A percentile compares a stretch with the other conserved stretches of the same genome.
These are phyloP conservation scores for Tolypocladium tundrense DNA, from an alignment of 2,329 filamentous ascomycete species.

Conservation along the genomic window DNA sequence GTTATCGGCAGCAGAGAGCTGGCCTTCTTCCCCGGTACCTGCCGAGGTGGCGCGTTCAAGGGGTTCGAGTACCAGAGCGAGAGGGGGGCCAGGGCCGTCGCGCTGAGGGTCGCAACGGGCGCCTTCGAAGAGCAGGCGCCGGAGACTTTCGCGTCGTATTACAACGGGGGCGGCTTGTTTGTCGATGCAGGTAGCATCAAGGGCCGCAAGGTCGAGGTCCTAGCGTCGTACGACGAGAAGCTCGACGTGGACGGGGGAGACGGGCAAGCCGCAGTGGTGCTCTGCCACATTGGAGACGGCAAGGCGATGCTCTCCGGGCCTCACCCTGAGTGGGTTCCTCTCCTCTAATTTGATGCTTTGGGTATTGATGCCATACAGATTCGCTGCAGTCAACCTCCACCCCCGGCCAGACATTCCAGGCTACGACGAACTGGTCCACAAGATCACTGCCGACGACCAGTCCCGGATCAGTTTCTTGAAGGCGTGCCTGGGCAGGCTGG, in stretches of 20 bases:
- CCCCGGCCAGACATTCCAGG: conserved; percentile 54
- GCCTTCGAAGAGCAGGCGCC: conserved; percentile 47
- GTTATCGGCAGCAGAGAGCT: conserved; percentile 80
- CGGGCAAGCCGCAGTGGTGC: conserved; percentile 68
- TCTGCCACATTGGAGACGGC: conserved; percentile 74
- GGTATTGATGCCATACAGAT: conserved; percentile 41
- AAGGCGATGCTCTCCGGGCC: conserved; percentile 72
- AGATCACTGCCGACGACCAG: conserved; percentile 58
- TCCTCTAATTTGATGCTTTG: not conserved
- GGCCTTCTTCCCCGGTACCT: conserved; percentile 77
- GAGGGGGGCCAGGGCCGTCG: conserved; percentile 64
- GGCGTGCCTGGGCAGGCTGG: conserved; percentile 69
- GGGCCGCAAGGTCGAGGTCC: conserved; percentile 60
- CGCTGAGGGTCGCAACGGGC: conserved; percentile 52
- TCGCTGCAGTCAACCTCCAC: conserved; percentile 68
- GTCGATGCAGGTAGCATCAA: conserved; percentile 60
- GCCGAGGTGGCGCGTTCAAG: conserved; percentile 74
- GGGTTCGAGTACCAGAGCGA: conserved; percentile 91
- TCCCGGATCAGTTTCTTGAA: conserved; percentile 66
- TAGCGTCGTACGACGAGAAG: conserved; percentile 69
- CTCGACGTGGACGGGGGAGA: conserved; percentile 67
- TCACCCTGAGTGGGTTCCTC: conserved; percentile 66
- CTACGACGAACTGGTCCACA: conserved; percentile 61
- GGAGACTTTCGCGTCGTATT: conserved; percentile 65
- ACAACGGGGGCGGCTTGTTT: conserved; percentile 91